Evolutionary conservation across 108 stramenopile genomes (phyloP).

Genomic region (Cyclotella sp.): DNA sequence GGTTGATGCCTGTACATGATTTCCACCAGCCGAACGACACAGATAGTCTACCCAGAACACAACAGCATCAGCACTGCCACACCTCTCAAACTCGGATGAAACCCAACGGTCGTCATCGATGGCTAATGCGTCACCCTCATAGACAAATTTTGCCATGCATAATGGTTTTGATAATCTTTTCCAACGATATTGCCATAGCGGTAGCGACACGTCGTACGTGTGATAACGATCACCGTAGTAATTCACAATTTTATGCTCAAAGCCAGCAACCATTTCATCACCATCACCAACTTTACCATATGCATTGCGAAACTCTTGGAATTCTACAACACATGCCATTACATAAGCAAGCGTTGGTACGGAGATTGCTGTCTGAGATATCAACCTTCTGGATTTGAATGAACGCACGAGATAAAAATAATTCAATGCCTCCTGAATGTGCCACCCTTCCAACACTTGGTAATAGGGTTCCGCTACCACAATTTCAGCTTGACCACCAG

Average conservation of each 20-base stretch:
- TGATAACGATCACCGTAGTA: slow-evolving; percentile 53
- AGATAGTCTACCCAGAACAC: slow-evolving; percentile 52
- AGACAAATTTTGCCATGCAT: slow-evolving; percentile 58
- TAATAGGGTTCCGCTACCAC: slow-evolving; percentile 86
- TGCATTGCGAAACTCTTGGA: slow-evolving; percentile 46
- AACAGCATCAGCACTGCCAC: slow-evolving; percentile 37
- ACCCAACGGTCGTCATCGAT: slow-evolving; percentile 18
- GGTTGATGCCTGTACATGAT: neutral
- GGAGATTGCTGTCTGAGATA: slow-evolving; percentile 47
- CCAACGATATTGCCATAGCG: slow-evolving; percentile 74
- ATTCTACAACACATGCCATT: slow-evolving; percentile 77
- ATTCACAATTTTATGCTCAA: slow-evolving; percentile 64
- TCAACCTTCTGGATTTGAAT: slow-evolving; percentile 50
- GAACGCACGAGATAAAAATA: slow-evolving; percentile 66
- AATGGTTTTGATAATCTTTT: slow-evolving; percentile 50
- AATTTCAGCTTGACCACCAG: slow-evolving; percentile 57
- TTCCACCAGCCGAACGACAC: slow-evolving; percentile 17
- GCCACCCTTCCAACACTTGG: slow-evolving; percentile 75
- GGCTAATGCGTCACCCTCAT: slow-evolving; percentile 40
- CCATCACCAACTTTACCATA: slow-evolving; percentile 59
- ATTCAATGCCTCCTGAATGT: slow-evolving; percentile 76
- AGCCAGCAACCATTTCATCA: slow-evolving; percentile 51
- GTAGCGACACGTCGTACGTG: slow-evolving; percentile 58
- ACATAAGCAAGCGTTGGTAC: slow-evolving; percentile 63
- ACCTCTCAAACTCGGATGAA: slow-evolving; percentile 8